Conservation (phyloP, 2,329 filamentous ascomycete genomes). For the Sporothrix brasiliensis region DNA sequence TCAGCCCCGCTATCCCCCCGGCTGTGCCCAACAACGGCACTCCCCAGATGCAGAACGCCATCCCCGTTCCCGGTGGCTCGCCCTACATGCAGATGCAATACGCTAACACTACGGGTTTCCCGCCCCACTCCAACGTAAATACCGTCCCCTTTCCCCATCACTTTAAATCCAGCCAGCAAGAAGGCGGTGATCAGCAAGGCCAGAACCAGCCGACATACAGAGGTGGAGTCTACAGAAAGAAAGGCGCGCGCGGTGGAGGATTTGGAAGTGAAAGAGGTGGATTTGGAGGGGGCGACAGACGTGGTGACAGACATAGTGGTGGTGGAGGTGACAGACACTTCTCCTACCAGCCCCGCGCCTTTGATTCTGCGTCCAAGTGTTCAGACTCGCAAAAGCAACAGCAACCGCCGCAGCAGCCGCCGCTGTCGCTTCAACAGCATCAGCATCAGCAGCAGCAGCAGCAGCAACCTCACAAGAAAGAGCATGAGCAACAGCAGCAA, state of each 20-base stretch:
- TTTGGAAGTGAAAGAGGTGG: slow-evolving; percentile 13
- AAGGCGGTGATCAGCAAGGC: slow-evolving; percentile 38
- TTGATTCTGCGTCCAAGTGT: slow-evolving; percentile 43
- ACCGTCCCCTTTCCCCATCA: slow-evolving; percentile 27
- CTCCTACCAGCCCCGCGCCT: slow-evolving; percentile 46
- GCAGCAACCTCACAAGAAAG: slow-evolving; percentile 10
- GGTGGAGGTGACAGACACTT: slow-evolving; percentile 36
- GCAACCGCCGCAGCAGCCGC: not conserved
- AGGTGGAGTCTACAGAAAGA: slow-evolving; percentile 50
- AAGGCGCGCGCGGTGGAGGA: slow-evolving; percentile 51
- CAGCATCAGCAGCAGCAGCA: not conserved
- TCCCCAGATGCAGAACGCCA: slow-evolving; percentile 67
- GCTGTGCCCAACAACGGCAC: slow-evolving; percentile 64
- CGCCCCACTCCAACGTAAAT: slow-evolving; percentile 36
- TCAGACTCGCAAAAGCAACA: slow-evolving; percentile 14
- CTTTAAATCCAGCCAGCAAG: not conserved
- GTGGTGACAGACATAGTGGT: not conserved
- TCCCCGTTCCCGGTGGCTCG: slow-evolving; percentile 52
- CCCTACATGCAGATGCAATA: slow-evolving; percentile 43
- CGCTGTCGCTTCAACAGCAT: not conserved
- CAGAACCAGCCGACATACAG: slow-evolving; percentile 41
- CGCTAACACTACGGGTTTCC: slow-evolving; percentile 31
- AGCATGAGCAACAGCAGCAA: slow-evolving; percentile 22
- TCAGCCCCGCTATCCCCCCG: slow-evolving; percentile 67
- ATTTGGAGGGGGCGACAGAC: slow-evolving; percentile 8